Percentiles rank a stretch among this genome's conserved stretches.
These are phyloP conservation scores for Tuber borchii DNA, from an alignment of 495 filamentous ascomycete species.

Conservation along the genomic window DNA sequence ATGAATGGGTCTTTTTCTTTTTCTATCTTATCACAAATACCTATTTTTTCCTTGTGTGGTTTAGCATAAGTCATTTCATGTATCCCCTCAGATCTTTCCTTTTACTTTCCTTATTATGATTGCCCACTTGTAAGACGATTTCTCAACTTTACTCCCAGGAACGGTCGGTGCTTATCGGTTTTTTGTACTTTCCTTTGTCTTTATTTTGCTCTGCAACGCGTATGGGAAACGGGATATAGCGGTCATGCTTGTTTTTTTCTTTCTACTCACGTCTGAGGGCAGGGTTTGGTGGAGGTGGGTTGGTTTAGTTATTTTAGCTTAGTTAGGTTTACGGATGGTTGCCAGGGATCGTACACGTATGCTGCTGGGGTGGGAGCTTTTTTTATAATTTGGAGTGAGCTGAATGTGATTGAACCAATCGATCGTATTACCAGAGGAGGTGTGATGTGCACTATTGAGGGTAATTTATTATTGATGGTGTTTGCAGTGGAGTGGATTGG, in stretches of 20 bases:
- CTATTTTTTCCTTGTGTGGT: background rate
- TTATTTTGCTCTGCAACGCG: background rate
- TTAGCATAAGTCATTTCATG: background rate
- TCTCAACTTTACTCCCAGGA: background rate
- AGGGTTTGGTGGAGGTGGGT: background rate
- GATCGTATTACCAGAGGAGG: background rate
- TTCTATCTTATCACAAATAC: background rate
- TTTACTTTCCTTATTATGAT: background rate
- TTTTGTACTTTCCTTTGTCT: background rate
- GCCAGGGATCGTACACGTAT: background rate
- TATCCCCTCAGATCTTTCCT: background rate
- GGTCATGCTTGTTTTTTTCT: background rate
- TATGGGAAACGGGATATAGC: conserved; percentile 4
- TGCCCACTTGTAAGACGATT: background rate
- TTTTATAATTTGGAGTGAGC: background rate
- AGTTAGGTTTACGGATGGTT: background rate
- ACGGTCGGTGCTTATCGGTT: background rate
- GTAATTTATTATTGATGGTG: background rate
- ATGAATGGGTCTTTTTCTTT: background rate
- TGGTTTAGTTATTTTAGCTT: background rate
- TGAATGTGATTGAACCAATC: background rate
- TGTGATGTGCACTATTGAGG: background rate
- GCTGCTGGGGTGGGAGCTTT: background rate
- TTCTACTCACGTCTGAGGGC: background rate
- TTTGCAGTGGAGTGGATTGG: background rate